Base-by-base conservation (phyloP, 257 asterid genomes). In the Petunia axillaris region DNA sequence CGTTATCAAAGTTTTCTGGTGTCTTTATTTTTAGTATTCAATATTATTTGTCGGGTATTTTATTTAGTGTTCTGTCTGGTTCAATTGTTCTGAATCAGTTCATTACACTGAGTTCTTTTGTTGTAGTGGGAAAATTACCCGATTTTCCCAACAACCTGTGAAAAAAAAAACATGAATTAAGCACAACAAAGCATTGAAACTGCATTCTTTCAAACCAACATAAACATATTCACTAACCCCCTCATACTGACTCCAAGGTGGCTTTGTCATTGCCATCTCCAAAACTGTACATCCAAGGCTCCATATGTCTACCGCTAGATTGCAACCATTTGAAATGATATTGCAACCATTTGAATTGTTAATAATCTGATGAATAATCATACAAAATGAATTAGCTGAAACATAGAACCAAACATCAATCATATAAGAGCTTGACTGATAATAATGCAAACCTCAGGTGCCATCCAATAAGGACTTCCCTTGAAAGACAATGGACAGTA, bases 191-290 rank as follows among this genome's bases (percentile, higher is more conserved):
- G 53, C 38, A 76, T n/a, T 11, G 54, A 58, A 76, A 76, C 53
- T 39, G 8, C 16, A 55, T 10, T 60, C 16, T 10, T 46, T 70
- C 46, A 10, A 59, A 46, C 77, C 75, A 46, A 78, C 81, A 83
- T 53, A 79, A 79, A 52, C 82, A 64, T 82, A 78, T 78, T 74
- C 71, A 86, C 99, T 57, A 16, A 95, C 99, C 99, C 99, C 98
- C 91, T 93, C 98, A 85, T 93, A 95, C 87, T 95, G 97, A 86
- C 95, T 92, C 98, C 98, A 95, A 68, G 99, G 99, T 84, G 99
- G 99, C 83, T 93, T 93, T 41, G 98, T 90, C 16, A 94, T 91
- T 79, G 99, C 97, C 99, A 95, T 95, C 88, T 95, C 99, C 83
- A 95, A 77, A 79, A 95, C 97, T 3, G 99, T 95, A 89, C 99